Base-by-base conservation (phyloP, 352 stramenopile species). In the Poterioochromonas sp. region DNA sequence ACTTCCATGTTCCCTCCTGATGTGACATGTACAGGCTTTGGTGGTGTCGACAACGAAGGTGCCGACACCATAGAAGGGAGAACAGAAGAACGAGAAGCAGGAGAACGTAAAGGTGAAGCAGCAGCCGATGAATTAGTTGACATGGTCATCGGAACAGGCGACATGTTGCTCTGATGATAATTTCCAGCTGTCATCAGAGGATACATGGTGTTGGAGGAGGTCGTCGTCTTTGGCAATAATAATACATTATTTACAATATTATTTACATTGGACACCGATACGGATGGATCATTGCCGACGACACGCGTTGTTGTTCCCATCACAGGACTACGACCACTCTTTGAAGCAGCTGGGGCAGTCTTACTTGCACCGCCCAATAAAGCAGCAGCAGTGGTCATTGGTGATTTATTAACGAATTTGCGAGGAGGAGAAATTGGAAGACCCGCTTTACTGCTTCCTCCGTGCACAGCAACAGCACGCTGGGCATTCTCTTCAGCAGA, bases 401-500 rank as follows among this genome's bases (percentile, higher is more conserved):
- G 5, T 5, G 39, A 47, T 8, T 41, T 2, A 26, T 29, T 44
- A 15, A 44, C 32, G 2, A 18, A 18, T n/a, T 58, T 58, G 47
- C 1, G 2, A 71, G 2, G 32, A 29, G 39, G 62, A 47, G 26
- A 32, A 32, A 29, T 8, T 62, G 8, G 12, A 8, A 12, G 8
- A 34, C 2, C 8, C 12, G 26, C 8, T 32, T 62, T 32, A 32
- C 26, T 29, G 51, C 15, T 34, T 32, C 29, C 5, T 44, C 26
- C 32, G 62, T 29, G n/a, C 2, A 74, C 1, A 54, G 51, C 65
- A 39, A 74, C 1, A 12, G 37, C 15, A 44, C 39, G 22, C 11
- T 37, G 29, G 40, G 65, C 65, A 35, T 54, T 74, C 40, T 74
- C 65, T 54, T 74, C 65, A 20, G 65, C 65, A 29, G 1, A 15